phyloP scores from a whole-genome alignment of 108 stramenopile species.

The Licmophora abbreviata region DNA sequence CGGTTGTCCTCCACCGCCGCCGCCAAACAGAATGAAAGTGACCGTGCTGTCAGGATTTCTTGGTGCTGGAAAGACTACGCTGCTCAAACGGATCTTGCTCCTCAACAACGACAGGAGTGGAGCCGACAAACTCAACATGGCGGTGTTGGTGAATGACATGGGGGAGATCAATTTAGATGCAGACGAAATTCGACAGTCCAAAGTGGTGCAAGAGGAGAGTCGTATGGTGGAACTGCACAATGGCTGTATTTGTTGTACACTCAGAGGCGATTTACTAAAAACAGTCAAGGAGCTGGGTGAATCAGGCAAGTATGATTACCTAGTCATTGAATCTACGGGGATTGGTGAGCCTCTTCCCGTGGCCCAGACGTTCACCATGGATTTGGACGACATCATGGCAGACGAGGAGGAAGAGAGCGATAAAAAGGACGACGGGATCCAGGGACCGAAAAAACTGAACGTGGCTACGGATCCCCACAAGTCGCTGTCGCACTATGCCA shows the following conservation, averaged over 20 bases:
- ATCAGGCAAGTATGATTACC: conserved; percentile 52
- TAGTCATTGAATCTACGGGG: conserved; percentile 86
- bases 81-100: conserved; percentile 48
- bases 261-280: conserved; percentile 74
- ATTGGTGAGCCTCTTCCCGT: conserved; percentile 73
- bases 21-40: conserved; percentile 27
- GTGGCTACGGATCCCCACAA: conserved; percentile 7
- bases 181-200: conserved; percentile 35
- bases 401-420: conserved; percentile 17
- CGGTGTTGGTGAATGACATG: conserved; percentile 77
- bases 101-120: conserved; percentile 7
- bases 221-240: conserved; percentile 61
- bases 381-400: conserved; percentile 11
- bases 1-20: no score
- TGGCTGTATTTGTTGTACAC: conserved; percentile 91
- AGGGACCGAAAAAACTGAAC: background rate
- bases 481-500: conserved; percentile 11
- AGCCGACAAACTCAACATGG: conserved; percentile 28
- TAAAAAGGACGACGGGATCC: background rate
- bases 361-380: conserved; percentile 40
- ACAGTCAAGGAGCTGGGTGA: conserved; percentile 45
- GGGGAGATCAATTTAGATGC: conserved; percentile 81
- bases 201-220: conserved; percentile 15
- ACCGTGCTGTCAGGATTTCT: conserved; percentile 76
- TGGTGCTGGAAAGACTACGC: conserved; percentile 78